Evolutionary conservation across 176 grass and related monocot species (phyloP).

Genomic region (Bonia amplexicaulis): DNA sequence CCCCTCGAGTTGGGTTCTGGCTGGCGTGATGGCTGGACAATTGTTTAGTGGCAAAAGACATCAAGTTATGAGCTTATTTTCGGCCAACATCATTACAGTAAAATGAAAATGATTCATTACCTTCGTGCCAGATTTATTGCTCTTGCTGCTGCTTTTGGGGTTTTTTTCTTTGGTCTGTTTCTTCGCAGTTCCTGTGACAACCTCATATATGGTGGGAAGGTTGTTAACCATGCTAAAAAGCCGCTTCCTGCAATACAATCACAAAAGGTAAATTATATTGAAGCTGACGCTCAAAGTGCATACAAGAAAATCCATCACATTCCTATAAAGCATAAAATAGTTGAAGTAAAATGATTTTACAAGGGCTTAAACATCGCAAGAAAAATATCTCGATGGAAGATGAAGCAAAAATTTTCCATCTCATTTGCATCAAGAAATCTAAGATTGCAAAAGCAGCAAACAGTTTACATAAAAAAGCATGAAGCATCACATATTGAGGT

Average conservation of each 20-base stretch:
- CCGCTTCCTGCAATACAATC: constrained; percentile 65
- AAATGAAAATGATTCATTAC: constrained; percentile 34
- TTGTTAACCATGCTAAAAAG: constrained; percentile 94
- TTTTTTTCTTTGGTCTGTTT: constrained; percentile 83
- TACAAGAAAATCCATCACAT: not conserved
- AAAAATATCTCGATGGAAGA: not conserved
- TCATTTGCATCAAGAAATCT: not conserved
- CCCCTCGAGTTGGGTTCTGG: constrained; percentile 49
- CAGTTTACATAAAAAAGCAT: not conserved
- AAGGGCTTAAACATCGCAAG: not conserved
- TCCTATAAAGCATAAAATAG: not conserved
- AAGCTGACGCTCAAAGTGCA: not conserved
- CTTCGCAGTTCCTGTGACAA: constrained; percentile 82
- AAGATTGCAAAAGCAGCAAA: not conserved
- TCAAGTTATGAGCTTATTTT: constrained; percentile 5
- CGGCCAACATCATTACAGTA: not conserved
- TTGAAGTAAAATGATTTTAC: not conserved
- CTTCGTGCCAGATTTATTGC: constrained; percentile 66
- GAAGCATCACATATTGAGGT: not conserved
- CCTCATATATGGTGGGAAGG: constrained; percentile 94
- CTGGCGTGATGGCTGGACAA: constrained; percentile 32
- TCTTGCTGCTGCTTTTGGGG: constrained; percentile 73
- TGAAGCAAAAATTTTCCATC: not conserved
- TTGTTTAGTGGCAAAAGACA: constrained; percentile 12
- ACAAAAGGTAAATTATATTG: not conserved